Base-by-base conservation (phyloP, 768 basidiomycete species). In the Hemileccinum impolitum region DNA sequence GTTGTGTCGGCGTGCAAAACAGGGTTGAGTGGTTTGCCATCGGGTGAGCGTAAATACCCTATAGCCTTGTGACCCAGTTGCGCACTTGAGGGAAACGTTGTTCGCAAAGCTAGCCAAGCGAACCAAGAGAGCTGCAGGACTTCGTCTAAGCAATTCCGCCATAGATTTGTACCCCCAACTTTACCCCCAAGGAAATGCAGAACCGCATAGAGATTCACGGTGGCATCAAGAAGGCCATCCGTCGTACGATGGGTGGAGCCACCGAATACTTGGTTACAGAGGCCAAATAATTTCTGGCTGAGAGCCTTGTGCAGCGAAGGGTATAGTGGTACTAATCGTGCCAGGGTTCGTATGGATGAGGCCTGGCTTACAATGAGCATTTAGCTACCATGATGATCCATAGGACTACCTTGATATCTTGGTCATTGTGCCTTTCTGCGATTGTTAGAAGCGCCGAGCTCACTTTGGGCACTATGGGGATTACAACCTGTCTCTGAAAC, bases 111-210 rank as follows among this genome's bases (percentile, higher is more conserved):
- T 23, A 69, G 52, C 60, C 88, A 79, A 3, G 85, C 77, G 50
- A 71, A 74, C 81, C 81, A 84, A n/a, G 79, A 81, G 58, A 84
- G 81, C 0, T 69, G 70, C 42, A 92, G 51, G 2, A 83, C 81
- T 25, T 85, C 85, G 42, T 90, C 87, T 21, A 91, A 50, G 14
- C 81, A 81, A 57, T 85, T 89, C 54, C 84, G 76, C 90, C 90
- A 93, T 6, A 85, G 57, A 44, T 72, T 78, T 11, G 80, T 73
- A 14, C 83, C 82, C 21, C 84, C 87, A 9, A 88, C 82, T 66
- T 90, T 93, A 8, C 91, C 90, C 18, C 88, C 88, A 0, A 86
- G 83, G 25, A 79, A 68, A 64, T 85, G 85, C 6, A 93, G 72
- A 19, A 74, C 68, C 3, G 82, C 69, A 49, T 84, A 87, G 18